Evolutionary conservation across 2,329 filamentous ascomycete species (phyloP).

Genomic region (Colletotrichum tofieldiae): DNA sequence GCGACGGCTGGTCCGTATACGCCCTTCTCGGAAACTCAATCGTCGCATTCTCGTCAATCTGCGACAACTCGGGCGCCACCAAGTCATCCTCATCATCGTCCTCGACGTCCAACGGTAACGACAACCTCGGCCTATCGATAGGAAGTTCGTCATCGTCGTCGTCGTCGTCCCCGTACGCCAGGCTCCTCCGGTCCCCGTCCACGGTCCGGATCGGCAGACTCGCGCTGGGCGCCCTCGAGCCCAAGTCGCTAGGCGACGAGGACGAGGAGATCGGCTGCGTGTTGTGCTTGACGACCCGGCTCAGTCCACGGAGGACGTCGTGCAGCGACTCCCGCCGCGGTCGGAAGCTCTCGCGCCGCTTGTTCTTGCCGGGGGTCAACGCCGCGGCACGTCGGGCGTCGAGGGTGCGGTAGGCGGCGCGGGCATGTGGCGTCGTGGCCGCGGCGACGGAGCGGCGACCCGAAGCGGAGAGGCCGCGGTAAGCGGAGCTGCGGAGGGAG

Average conservation of each 20-base stretch:
- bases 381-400: slow-evolving; percentile 72
- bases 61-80: slow-evolving; percentile 67
- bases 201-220: slow-evolving; percentile 47
- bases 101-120: slow-evolving; percentile 65
- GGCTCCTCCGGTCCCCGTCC: slow-evolving; percentile 45
- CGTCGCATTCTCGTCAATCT: slow-evolving; percentile 69
- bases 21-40: slow-evolving; percentile 73
- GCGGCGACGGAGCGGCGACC: slow-evolving; percentile 60
- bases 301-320: slow-evolving; percentile 68
- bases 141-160: slow-evolving; percentile 66
- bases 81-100: slow-evolving; percentile 65
- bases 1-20: slow-evolving; percentile 61
- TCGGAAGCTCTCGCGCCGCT: slow-evolving; percentile 68
- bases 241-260: slow-evolving; percentile 56
- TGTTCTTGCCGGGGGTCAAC: slow-evolving; percentile 72
- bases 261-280: slow-evolving; percentile 65
- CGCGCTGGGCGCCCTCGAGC: slow-evolving; percentile 28
- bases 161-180: slow-evolving; percentile 46
- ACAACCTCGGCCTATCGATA: slow-evolving; percentile 68
- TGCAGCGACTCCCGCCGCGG: slow-evolving; percentile 71
- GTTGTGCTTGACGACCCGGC: slow-evolving; percentile 66
- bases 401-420: slow-evolving; percentile 72
- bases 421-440: slow-evolving; percentile 72
- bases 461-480: slow-evolving; percentile 61
- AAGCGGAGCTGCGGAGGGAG: slow-evolving; percentile 43